A percentile compares a stretch with the other conserved stretches of the same genome.
phyloP scores from a whole-genome alignment of 495 filamentous ascomycete species.

The Cairneyella variabilis region DNA sequence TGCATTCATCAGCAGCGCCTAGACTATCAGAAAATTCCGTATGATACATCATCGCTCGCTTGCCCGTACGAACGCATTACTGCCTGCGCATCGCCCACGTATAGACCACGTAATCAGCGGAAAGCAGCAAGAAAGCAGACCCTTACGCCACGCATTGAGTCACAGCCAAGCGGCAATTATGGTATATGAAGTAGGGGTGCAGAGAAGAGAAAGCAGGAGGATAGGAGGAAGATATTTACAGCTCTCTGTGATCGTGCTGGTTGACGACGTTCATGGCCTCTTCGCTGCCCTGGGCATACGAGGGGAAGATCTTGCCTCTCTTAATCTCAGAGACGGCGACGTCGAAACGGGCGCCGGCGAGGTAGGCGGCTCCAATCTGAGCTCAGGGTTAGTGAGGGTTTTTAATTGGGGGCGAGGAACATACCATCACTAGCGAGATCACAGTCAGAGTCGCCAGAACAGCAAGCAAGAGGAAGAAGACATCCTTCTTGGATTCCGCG shows the following conservation, averaged over 20 bases:
- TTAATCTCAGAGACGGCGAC: slow-evolving; percentile 53
- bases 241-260: slow-evolving; percentile 21
- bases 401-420: slow-evolving; percentile 16
- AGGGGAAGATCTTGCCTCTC: slow-evolving; percentile 40
- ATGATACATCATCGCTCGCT: no score
- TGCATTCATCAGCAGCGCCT: neutral
- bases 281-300: neutral
- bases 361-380: slow-evolving; percentile 34
- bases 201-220: slow-evolving; percentile 1
- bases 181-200: slow-evolving; percentile 7
- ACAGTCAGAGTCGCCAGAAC: slow-evolving; percentile 55
- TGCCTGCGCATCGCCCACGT: no score
- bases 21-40: neutral
- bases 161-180: neutral
- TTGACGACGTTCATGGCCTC: slow-evolving; percentile 12
- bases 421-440: slow-evolving; percentile 66
- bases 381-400: slow-evolving; percentile 8
- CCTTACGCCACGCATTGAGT: no score
- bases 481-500: slow-evolving; percentile 50
- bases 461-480: slow-evolving; percentile 58
- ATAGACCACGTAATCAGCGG: no score
- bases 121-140: no score
- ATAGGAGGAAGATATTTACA: slow-evolving; percentile 15
- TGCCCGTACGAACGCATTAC: no score
- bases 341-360: slow-evolving; percentile 55